Evolutionary conservation across 306 rosid species (phyloP), one percentile per base, ranked within the genome.

Genomic region (Quercus rubra): DNA sequence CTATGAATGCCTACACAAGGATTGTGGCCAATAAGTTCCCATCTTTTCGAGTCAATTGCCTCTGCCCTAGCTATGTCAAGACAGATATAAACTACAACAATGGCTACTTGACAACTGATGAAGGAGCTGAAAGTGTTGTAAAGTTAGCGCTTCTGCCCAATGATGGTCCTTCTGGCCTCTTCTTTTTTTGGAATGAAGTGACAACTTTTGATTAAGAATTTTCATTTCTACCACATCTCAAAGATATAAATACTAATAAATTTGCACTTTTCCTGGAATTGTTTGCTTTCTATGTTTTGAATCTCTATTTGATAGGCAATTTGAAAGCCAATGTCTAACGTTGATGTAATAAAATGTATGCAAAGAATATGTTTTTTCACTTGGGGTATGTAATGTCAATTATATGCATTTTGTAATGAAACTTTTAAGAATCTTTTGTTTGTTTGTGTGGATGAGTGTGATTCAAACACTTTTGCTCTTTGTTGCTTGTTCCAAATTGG

Each of bases 1-100:
- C 74, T 35, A 0, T 80, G 15, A 74, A 63, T 64, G 75, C 83
- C 1, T 80, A 80, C 59, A 80, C 84, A 15, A 80, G 84, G 31
- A 46, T 81, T 49, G 25, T 81, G 6, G 76, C 77, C 11, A 41
- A 55, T 30, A 81, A 58, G 28, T 43, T n/a, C 55, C 77, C 77
- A 1, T 19, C 4, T 25, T 55, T 81, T 10, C 55, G 8, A 1
- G 35, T 81, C 63, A 81, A 81, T 30, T 41, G 43, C 3, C 5
- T 75, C 6, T 23, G 41, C 20, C 81, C 70, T 58, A 61, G 81
- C 59, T 38, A 69, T 57, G 70, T 38, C 6, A 78, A 41, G 8
- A 59, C 77, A 6, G 63, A 71, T 13, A 11, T 71, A 3, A 78
- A 19, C 13, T 1, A 4, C 23, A n/a, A 72, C 25, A 5, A 2